Evolutionary conservation across 2,329 filamentous ascomycete genomes (phyloP), one percentile per base, ranked within the genome.

Genomic region (Trichoderma brevicompactum): DNA sequence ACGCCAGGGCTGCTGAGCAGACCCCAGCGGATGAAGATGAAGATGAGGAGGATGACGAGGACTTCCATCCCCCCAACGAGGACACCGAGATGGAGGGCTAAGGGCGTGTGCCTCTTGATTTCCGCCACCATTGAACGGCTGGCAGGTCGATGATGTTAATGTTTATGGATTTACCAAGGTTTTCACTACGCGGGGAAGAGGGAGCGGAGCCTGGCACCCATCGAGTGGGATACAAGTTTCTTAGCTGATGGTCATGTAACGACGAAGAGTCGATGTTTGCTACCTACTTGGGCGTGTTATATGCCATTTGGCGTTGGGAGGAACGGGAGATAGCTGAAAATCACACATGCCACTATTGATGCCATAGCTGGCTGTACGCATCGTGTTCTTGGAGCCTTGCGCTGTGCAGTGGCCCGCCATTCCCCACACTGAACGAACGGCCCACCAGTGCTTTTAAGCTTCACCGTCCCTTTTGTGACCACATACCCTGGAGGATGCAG

Each of bases 1-100:
- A 92, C 80, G 90, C 91, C 74, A 93, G 96, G 82, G 94, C 94
- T 19, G 92, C 92, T 32, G 85, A 91, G 79, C 88, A 96, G 78
- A 86, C 91, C 72, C 87, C 86, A 53, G 86, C 83, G 69, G 86
- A 88, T n/a, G 89, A 91, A 7, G 91, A 94, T 5, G 91, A 92
- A 13, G 89, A 94, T 36, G 92, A 93, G 50, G 91, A 95, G 0
- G 91, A 91, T 52, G 89, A 91, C 66, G 90, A 88, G 52, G 87
- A 84, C 72, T 89, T 89, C 75, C 81, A 89, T 74, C 87, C 86
- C 58, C 76, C 84, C 44, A 85, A 85, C 62, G 83, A 88, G 68
- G 87, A 89, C 67, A 89, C 91, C 69, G 87, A 88, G 79, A 92
- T 92, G 90, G 75, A 76, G 32, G 77, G 74, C 53, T 79, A 77